These are phyloP conservation scores for Phytophthora pseudosyringae DNA, from an alignment of 352 stramenopile species.

Conservation along the genomic window DNA sequence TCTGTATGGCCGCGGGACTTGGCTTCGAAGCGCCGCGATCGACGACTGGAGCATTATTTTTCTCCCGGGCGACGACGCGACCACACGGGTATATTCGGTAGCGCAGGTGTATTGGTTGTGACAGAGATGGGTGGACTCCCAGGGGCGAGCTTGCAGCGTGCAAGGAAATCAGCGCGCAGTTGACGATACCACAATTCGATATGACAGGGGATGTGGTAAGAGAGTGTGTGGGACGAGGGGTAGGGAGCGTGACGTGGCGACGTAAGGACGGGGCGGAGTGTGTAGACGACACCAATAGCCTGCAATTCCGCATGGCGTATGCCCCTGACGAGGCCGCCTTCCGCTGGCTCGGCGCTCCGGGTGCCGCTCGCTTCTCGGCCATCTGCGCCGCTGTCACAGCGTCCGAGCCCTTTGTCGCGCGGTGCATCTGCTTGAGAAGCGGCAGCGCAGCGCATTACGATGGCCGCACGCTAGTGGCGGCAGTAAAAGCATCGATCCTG, in stretches of 20 bases:
- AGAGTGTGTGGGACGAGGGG: conserved; percentile 9
- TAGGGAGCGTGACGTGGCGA: conserved; percentile 21
- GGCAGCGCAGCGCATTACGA: not conserved
- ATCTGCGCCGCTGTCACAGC: conserved; percentile 16
- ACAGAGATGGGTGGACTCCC: conserved; percentile 1
- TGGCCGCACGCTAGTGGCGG: not conserved
- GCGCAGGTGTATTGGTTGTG: not conserved
- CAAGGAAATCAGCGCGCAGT: conserved; percentile 7
- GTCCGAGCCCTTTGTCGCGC: not conserved
- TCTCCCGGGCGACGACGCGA: conserved; percentile 18
- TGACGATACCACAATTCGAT: not conserved
- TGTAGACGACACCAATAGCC: conserved; percentile 21
- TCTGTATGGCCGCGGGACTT: conserved; percentile 18
- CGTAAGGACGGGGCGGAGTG: conserved; percentile 2
- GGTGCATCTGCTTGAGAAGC: not conserved
- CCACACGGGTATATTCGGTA: not conserved
- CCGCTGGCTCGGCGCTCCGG: not conserved
- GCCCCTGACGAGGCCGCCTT: not conserved
- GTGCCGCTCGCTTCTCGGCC: not conserved
- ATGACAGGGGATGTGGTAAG: not conserved
- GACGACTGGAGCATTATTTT: conserved; percentile 16
- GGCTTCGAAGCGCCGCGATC: conserved; percentile 15
- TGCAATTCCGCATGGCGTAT: not conserved
- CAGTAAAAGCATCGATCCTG: no score
- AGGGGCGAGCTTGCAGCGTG: not conserved